Base-by-base conservation (phyloP, 768 basidiomycete genomes). In the Melanogaster broomeanus region DNA sequence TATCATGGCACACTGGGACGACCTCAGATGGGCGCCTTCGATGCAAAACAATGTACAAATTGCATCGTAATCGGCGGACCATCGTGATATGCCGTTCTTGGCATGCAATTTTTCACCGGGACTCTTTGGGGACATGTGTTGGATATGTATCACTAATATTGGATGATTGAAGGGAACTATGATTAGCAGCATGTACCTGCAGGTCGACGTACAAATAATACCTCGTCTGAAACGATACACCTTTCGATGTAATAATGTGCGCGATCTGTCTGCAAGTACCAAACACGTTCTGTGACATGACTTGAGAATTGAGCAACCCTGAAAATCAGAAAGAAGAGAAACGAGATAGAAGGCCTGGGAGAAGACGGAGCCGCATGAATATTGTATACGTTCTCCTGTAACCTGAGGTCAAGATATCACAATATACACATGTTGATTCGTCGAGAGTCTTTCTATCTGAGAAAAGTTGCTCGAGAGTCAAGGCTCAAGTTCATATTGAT, bases 401-500 rank as follows among this genome's bases (percentile, higher is more conserved):
- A 15, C 35, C 12, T 4, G 12, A 56, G 44, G 46, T n/a, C 48
- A 48, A 49, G 62, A 63, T 60, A 47, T 49, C 13, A 60, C 63
- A 65, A 64, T 65, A 63, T 65, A 63, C 43, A 48, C 60, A 52
- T n/a, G 62, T n/a, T n/a, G n/a, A n/a, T n/a, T n/a, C n/a, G n/a
- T n/a, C n/a, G n/a, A n/a, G n/a, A n/a, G n/a, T n/a, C n/a, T n/a
- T n/a, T n/a, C n/a, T n/a, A n/a, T n/a, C n/a, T n/a, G n/a, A n/a
- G n/a, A n/a, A n/a, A n/a, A n/a, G n/a, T n/a, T n/a, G n/a, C n/a
- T n/a, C n/a, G n/a, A n/a, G n/a, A n/a, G n/a, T n/a, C n/a, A n/a
- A n/a, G n/a, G n/a, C n/a, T n/a, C n/a, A n/a, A n/a, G n/a, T n/a
- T n/a, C n/a, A n/a, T n/a, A n/a, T n/a, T n/a, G n/a, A n/a, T n/a